A percentile compares a stretch with the other conserved stretches of the same genome.
Evolutionary conservation across 1,139 yeast genomes (phyloP).

Genomic region (Lodderomyces orthopsilosis): DNA sequence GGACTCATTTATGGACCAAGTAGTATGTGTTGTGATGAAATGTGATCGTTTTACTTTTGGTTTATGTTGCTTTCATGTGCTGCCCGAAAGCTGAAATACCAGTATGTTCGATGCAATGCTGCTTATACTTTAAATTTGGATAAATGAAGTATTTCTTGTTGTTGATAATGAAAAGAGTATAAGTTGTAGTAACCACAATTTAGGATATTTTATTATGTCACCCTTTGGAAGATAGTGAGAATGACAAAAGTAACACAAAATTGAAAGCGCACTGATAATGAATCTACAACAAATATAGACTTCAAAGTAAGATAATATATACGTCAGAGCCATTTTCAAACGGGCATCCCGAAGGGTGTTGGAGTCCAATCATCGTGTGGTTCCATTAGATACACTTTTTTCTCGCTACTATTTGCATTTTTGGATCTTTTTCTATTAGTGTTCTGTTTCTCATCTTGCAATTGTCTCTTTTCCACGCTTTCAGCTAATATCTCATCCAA

Average conservation of each 20-base stretch:
- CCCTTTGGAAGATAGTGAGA: not conserved
- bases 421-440: slow-evolving; percentile 3
- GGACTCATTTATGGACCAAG: slow-evolving; percentile 46
- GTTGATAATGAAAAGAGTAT: not conserved
- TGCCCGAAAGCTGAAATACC: too few species aligned
- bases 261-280: too few species aligned
- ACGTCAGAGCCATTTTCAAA: slow-evolving; percentile 5
- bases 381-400: slow-evolving; percentile 24
- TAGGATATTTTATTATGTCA: not conserved
- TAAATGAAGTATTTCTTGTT: not conserved
- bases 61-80: not conserved
- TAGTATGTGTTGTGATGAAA: not conserved
- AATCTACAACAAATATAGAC: too few species aligned
- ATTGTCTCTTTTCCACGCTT: slow-evolving; percentile 8
- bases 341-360: slow-evolving; percentile 30
- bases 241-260: not conserved
- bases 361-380: slow-evolving; percentile 32
- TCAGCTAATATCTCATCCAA: slow-evolving; percentile 23
- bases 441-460: slow-evolving; percentile 3
- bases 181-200: too few species aligned
- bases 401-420: slow-evolving; percentile 5
- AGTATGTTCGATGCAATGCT: too few species aligned
- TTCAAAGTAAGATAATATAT: too few species aligned
- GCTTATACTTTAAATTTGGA: not conserved
- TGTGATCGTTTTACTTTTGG: not conserved